phyloP scores from a whole-genome alignment of 148 eudicot species.

The Persicaria tinctoria region DNA sequence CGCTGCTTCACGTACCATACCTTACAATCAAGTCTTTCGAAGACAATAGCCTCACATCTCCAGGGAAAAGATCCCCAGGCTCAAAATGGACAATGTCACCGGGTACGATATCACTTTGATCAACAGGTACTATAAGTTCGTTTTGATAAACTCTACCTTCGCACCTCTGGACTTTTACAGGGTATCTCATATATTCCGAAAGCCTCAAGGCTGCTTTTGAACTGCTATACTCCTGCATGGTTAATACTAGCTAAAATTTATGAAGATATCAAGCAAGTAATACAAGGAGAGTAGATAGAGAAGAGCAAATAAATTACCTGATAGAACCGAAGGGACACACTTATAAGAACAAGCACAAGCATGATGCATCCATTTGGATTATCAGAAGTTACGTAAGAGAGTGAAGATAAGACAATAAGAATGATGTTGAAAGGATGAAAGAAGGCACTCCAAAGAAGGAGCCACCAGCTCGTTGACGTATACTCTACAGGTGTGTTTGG shows the following conservation, averaged over 20 bases:
- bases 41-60: conserved; percentile 42
- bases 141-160: conserved; percentile 39
- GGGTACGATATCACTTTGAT: conserved; percentile 40
- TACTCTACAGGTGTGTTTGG: conserved; percentile 41
- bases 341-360: conserved; percentile 40
- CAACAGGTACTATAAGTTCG: conserved; percentile 39
- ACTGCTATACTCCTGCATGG: conserved; percentile 37
- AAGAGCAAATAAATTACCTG: conserved; percentile 26
- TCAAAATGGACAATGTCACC: conserved; percentile 42
- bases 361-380: conserved; percentile 39
- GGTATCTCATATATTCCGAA: conserved; percentile 37
- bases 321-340: conserved; percentile 48
- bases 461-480: conserved; percentile 42
- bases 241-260: background rate
- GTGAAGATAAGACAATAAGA: conserved; percentile 34
- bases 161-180: conserved; percentile 45
- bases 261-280: background rate
- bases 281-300: background rate
- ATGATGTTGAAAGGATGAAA: conserved; percentile 53
- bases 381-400: conserved; percentile 35
- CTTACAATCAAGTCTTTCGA: conserved; percentile 41
- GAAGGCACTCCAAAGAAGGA: conserved; percentile 45
- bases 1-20: conserved; percentile 18
- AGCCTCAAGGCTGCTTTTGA: conserved; percentile 51
- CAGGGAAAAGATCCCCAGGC: conserved; percentile 52